These are phyloP conservation scores for Fomitopsis schrenkii DNA, from an alignment of 1,284 basidiomycete genomes.

Conservation along the genomic window DNA sequence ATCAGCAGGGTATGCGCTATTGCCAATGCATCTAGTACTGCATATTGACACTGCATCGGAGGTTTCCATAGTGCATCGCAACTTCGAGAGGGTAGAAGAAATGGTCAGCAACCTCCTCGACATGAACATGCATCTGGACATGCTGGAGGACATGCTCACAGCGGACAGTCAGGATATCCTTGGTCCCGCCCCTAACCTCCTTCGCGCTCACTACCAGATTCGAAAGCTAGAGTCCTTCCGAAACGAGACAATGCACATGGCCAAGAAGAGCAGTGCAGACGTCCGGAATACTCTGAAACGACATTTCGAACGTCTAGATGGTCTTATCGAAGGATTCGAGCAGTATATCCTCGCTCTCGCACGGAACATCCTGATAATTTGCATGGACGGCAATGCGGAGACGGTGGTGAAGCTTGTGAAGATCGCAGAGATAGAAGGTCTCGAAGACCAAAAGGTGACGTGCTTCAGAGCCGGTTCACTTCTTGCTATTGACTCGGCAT, in stretches of 20 bases:
- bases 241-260: slow-evolving; percentile 90
- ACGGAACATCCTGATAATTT: slow-evolving; percentile 75
- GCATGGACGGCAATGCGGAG: slow-evolving; percentile 74
- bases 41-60: slow-evolving; percentile 26
- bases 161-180: slow-evolving; percentile 71
- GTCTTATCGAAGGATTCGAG: slow-evolving; percentile 82
- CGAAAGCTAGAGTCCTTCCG: slow-evolving; percentile 89
- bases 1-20: slow-evolving; percentile 73
- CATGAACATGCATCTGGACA: slow-evolving; percentile 83
- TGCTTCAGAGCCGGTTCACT: not conserved
- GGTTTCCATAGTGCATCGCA: slow-evolving; percentile 95
- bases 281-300: slow-evolving; percentile 67
- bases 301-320: slow-evolving; percentile 89
- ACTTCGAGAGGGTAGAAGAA: slow-evolving; percentile 92
- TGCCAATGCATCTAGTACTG: not conserved
- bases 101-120: slow-evolving; percentile 91
- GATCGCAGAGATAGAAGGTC: slow-evolving; percentile 91
- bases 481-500: not conserved
- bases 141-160: slow-evolving; percentile 76
- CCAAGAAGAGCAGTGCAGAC: slow-evolving; percentile 76
- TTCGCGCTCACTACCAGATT: slow-evolving; percentile 89
- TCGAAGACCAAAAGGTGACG: slow-evolving; percentile 89
- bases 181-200: slow-evolving; percentile 84
- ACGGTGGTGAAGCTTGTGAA: slow-evolving; percentile 92
- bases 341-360: slow-evolving; percentile 82